Evolutionary conservation across 2,329 filamentous ascomycete genomes (phyloP), one percentile per base, ranked within the genome.

Genomic region (Fusarium sp.): DNA sequence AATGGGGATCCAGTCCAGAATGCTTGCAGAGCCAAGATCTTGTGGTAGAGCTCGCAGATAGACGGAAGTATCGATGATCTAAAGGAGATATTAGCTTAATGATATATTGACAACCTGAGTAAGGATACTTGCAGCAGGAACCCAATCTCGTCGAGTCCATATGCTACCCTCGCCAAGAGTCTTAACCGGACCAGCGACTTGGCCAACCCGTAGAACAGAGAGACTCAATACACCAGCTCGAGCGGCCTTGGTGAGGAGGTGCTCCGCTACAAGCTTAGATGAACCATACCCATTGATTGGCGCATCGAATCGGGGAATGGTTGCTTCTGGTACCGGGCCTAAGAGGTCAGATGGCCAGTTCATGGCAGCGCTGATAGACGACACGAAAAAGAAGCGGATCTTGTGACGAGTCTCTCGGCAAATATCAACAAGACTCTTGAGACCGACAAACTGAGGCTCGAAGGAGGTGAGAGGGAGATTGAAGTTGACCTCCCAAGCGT

Each of bases 401-500:
- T 56, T 56, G 12, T 56, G 53, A 18, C 36, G 38, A 44, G 35
- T 3, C 17, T 20, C 22, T 44, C 26, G 36, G 38, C 53, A 56
- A 0, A 56, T 11, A 1, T 56, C 12, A 1, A 56, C 38, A 8
- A 56, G 53, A 7, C 20, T 24, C 38, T 20, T 7, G 6, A 56
- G 36, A 17, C 53, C 53, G 15, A 32, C n/a, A 12, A 56, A 56
- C 17, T 56, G 53, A 6, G 53, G 22, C 8, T 56, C 38, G 9
- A 56, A 56, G 6, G 53, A 56, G 5, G 38, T 24, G 22, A 56
- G 36, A 14, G 53, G 53, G 2, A 56, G 26, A 6, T 56, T 56
- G 6, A 56, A 56, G 36, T 56, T 56, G 22, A 56, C 53, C 53
- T 56, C 53, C 53, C 53, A 56, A 24, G 53, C 53, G 26, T 56